Evolutionary conservation across 2,329 filamentous ascomycete genomes (phyloP), one percentile per base, ranked within the genome.

Genomic region (Madurella mycetomatis): DNA sequence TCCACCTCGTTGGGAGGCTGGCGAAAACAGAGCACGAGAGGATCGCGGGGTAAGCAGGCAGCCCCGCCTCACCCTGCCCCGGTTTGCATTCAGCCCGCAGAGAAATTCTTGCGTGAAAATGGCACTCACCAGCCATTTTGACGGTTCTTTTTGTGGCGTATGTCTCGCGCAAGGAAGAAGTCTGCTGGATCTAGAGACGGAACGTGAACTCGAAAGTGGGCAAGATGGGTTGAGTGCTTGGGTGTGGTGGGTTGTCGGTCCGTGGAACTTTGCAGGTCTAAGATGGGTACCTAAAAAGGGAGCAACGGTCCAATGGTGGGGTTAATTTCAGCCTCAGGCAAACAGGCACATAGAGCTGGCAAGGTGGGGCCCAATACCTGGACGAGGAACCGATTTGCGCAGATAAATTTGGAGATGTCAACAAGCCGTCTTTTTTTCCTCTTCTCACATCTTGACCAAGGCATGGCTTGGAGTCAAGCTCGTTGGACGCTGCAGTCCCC

Each of bases 321-420:
- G 58, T 60, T 49, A 30, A 41, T 57, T 55, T 54, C 47, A 43
- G 55, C 60, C 60, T 60, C 53, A 62, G 60, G 60, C 54, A 54
- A 15, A 37, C 25, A 37, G 11, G 34, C 13, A 37, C 34, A 37
- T 4, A 37, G 9, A 37, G 34, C 34, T 15, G 4, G 4, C 11
- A 11, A 3, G 34, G 34, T 37, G 34, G 34, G 34, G 4, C 11
- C 13, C 34, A 25, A 25, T 25, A 7, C 7, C 25, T 7, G 7
- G 25, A 25, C 25, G 25, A 25, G 4, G 25, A 25, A 25, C 13
- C 11, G 34, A 12, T 11, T 34, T 15, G 34, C 34, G 11, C 11
- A 37, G 9, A 37, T 37, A 37, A 37, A 37, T 37, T 37, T 37
- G 11, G 4, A 37, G 34, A 12, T 37, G 2, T 37, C 2, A 15